These are phyloP conservation scores for Ophiostoma pallidulum DNA, from an alignment of 2,329 filamentous ascomycete species.

Conservation along the genomic window DNA sequence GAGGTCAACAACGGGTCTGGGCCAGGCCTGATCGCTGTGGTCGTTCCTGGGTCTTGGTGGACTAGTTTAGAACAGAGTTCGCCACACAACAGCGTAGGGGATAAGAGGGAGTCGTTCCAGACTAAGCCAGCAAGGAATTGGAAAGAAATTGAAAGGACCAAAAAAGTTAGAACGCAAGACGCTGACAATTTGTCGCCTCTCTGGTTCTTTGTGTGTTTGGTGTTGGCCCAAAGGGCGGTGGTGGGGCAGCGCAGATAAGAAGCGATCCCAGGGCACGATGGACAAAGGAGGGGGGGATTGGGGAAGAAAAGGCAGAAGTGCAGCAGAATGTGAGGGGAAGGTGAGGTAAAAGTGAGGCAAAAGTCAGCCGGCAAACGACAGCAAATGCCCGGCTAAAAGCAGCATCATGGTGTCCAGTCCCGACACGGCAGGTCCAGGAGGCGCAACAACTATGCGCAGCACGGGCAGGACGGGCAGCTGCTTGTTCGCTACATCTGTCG, in stretches of 20 bases:
- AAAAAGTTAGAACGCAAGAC: neutral
- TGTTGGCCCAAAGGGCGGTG: too few species aligned
- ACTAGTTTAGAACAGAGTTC: slow-evolving; percentile 7
- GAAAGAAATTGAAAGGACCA: neutral
- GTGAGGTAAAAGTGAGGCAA: neutral
- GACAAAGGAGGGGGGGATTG: neutral
- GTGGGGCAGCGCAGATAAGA: neutral
- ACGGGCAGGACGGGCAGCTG: neutral
- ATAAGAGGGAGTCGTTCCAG: too few species aligned
- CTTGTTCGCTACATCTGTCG: slow-evolving; percentile 15
- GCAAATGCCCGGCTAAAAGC: neutral
- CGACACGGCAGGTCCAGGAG: neutral
- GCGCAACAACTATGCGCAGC: too few species aligned
- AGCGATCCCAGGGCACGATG: neutral
- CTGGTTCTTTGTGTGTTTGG: too few species aligned
- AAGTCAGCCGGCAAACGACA: neutral
- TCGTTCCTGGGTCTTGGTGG: neutral
- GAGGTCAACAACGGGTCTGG: slow-evolving; percentile 1
- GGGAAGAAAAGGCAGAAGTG: neutral
- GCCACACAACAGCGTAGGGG: too few species aligned
- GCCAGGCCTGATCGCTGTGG: slow-evolving; percentile 2
- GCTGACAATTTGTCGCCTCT: too few species aligned
- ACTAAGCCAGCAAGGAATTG: neutral
- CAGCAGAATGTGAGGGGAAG: neutral
- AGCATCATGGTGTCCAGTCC: neutral